Evolutionary conservation across 345 rosid genomes (phyloP), one percentile per base, ranked within the genome.

Genomic region (Acer yangbiense): DNA sequence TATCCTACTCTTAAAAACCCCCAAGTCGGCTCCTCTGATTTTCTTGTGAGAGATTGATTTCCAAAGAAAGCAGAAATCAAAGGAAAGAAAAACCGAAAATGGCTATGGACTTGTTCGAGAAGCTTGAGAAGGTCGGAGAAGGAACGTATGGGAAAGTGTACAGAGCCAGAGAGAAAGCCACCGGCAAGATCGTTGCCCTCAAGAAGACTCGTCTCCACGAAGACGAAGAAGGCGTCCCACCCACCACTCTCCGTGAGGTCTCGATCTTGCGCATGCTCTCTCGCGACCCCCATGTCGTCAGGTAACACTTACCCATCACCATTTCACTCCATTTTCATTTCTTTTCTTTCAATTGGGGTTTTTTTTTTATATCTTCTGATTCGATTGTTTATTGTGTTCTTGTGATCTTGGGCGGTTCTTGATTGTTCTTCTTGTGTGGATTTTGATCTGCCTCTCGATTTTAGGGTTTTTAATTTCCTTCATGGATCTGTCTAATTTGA

Each of bases 201-300:
- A 96, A 96, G 90, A 96, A 96, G 88, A 96, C 99, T 6, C 99
- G 98, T 77, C 99, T 96, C 77, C 94, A 89, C 54, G 99, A 92
- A 73, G 99, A 96, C 79, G 97, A 96, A 21, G 98, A 96, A 87
- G 99, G 99, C 25, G 99, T 94, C 75, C 99, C 98, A 65, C 92
- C 99, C 65, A 96, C 99, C 35, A 96, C 99, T 52, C 99, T 94
- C 69, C 98, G 99, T 10, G 99, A 94, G 88, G 90, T 96, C 83
- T 96, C 99, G 72, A 96, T 96, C 83, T 84, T 96, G 82, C 97
- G 98, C 60, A 96, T 94, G 97, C 99, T 96, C 82, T 95, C 99
- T 72, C 86, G 92, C 2, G 99, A 96, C 79, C 93, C 99, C 27
- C 97, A 96, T 78, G 79, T 96, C 70, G 98, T 96, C 79, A 90